A percentile compares a stretch with the other conserved stretches of the same genome.
Evolutionary conservation across 176 grass and related monocot genomes (phyloP).

Genomic region (Poa pratensis): DNA sequence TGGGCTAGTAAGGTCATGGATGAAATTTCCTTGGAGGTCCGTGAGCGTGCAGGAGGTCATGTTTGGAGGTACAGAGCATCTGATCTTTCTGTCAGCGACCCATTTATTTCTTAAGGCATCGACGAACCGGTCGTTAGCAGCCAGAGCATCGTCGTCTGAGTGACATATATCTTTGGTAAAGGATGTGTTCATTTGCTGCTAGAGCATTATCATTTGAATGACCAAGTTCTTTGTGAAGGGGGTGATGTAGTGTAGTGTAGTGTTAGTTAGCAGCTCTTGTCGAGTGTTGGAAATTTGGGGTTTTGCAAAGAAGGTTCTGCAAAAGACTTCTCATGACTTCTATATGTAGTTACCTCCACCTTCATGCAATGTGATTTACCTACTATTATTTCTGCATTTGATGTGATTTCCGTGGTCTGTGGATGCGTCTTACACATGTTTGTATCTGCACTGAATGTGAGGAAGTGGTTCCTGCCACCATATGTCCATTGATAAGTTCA

Average conservation of each 20-base stretch:
- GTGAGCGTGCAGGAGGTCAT: background rate
- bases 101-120: background rate
- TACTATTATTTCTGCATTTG: background rate
- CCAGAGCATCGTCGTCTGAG: background rate
- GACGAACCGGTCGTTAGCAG: background rate
- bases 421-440: background rate
- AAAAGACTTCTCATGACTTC: background rate
- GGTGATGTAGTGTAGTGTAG: background rate
- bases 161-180: background rate
- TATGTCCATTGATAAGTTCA: background rate
- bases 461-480: background rate
- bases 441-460: background rate
- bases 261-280: background rate
- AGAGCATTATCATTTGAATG: background rate
- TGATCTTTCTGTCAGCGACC: slow-evolving; percentile 43
- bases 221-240: background rate
- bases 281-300: background rate
- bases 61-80: slow-evolving; percentile 31
- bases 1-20: slow-evolving; percentile 13
- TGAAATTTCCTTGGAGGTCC: background rate
- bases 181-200: background rate
- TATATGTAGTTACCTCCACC: background rate
- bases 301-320: background rate
- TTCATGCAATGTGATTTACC: background rate
- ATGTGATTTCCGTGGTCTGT: background rate